These are phyloP conservation scores for Syncephalastrum monosporum DNA, from an alignment of 371 early-diverging fungal genomes.

Conservation along the genomic window DNA sequence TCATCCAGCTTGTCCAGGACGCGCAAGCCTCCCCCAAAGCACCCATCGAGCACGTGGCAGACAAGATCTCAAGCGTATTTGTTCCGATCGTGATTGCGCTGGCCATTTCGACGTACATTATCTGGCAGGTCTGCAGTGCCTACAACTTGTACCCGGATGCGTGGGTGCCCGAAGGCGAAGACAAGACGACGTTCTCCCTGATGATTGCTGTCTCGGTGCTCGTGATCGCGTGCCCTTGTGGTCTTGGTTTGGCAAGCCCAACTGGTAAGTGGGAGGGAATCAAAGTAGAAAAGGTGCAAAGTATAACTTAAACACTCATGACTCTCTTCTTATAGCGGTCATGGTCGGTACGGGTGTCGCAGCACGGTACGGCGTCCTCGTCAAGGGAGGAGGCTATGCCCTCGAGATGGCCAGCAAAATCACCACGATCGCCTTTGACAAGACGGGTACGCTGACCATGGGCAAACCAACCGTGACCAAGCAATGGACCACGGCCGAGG, in stretches of 20 bases:
- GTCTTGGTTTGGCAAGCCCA: slow-evolving; percentile 76
- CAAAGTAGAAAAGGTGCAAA: not conserved
- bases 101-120: slow-evolving; percentile 54
- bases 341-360: slow-evolving; percentile 92
- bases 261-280: slow-evolving; percentile 46
- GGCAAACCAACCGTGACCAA: slow-evolving; percentile 61
- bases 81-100: slow-evolving; percentile 59
- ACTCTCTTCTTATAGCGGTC: slow-evolving; percentile 50
- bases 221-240: slow-evolving; percentile 77
- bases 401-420: slow-evolving; percentile 81
- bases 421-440: slow-evolving; percentile 92
- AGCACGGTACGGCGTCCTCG: slow-evolving; percentile 63
- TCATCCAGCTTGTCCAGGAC: slow-evolving; percentile 66
- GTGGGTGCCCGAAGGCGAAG: slow-evolving; percentile 47
- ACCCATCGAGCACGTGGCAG: slow-evolving; percentile 64
- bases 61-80: slow-evolving; percentile 61
- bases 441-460: slow-evolving; percentile 80
- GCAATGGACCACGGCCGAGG: slow-evolving; percentile 22
- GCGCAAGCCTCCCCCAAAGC: slow-evolving; percentile 71
- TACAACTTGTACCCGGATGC: slow-evolving; percentile 37
- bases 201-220: slow-evolving; percentile 61
- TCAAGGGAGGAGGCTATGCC: slow-evolving; percentile 52
- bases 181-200: slow-evolving; percentile 35
- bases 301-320: not conserved
- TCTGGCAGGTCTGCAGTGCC: slow-evolving; percentile 51